These are phyloP conservation scores for Salix dunnii DNA, from an alignment of 345 rosid genomes.

Conservation along the genomic window DNA sequence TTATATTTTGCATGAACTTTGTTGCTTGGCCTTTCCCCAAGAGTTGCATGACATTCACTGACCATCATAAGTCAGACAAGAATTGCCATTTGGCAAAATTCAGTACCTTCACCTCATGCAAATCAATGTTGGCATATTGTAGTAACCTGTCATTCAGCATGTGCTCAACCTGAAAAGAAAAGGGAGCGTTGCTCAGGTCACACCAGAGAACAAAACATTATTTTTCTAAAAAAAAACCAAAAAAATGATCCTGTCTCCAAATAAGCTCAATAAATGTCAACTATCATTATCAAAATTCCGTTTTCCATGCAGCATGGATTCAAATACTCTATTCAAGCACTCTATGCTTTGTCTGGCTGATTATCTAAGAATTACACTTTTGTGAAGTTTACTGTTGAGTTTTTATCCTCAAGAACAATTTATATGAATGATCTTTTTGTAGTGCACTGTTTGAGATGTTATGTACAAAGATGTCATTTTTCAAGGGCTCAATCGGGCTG, in stretches of 20 bases:
- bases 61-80: not conserved
- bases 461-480: not conserved
- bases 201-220: not conserved
- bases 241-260: not conserved
- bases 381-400: not conserved
- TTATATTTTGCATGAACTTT: not conserved
- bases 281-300: not conserved
- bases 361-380: not conserved
- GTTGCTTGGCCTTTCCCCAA: not conserved
- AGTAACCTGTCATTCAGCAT: conserved; percentile 89
- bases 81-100: not conserved
- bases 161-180: conserved; percentile 74
- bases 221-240: not conserved
- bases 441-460: not conserved
- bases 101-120: conserved; percentile 90
- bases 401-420: not conserved
- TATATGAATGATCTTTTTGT: not conserved
- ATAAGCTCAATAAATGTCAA: not conserved
- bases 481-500: not conserved
- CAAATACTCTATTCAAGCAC: not conserved
- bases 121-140: conserved; percentile 80
- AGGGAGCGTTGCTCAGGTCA: not conserved
- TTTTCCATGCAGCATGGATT: not conserved
- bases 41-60: not conserved
- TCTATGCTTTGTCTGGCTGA: not conserved